Evolutionary conservation across 352 stramenopile species (phyloP).

Genomic region (Pythium graminicola): DNA sequence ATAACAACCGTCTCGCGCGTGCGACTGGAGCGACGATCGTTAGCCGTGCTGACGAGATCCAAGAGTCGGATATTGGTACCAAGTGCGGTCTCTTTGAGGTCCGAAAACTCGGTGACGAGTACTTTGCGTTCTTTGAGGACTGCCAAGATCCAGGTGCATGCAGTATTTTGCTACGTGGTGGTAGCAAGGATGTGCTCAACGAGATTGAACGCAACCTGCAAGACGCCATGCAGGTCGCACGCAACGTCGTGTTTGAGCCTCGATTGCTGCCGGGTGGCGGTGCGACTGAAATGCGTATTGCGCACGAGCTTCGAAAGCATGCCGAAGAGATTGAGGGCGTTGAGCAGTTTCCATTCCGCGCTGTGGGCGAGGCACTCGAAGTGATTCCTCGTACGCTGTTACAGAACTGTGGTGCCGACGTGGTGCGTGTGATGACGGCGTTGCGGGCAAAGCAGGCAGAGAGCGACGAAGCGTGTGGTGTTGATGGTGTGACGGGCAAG

Average conservation of each 20-base stretch:
- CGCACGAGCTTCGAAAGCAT: slow-evolving; percentile 90
- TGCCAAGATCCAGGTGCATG: slow-evolving; percentile 93
- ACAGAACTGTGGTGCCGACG: slow-evolving; percentile 98
- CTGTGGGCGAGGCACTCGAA: slow-evolving; percentile 97
- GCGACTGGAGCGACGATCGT: slow-evolving; percentile 96
- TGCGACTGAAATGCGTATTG: slow-evolving; percentile 96
- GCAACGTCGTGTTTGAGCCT: slow-evolving; percentile 97
- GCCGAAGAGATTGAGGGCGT: slow-evolving; percentile 90
- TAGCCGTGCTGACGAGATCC: slow-evolving; percentile 97
- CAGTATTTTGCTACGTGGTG: slow-evolving; percentile 97
- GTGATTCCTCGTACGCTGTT: slow-evolving; percentile 99
- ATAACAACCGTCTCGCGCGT: slow-evolving; percentile 98
- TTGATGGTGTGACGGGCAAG: slow-evolving; percentile 83
- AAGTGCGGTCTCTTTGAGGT: slow-evolving; percentile 96
- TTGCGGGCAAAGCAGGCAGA: slow-evolving; percentile 90
- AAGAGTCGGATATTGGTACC: slow-evolving; percentile 94
- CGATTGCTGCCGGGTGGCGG: slow-evolving; percentile 97
- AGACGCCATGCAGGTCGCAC: slow-evolving; percentile 98
- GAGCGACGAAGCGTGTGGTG: slow-evolving; percentile 63
- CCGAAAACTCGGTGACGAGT: slow-evolving; percentile 93
- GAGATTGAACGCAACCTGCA: slow-evolving; percentile 98
- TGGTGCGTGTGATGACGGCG: slow-evolving; percentile 98
- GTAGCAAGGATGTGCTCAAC: slow-evolving; percentile 98
- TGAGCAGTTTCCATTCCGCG: slow-evolving; percentile 97
- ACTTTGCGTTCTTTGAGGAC: slow-evolving; percentile 99